A percentile compares a stretch with the other conserved stretches of the same genome.
phyloP scores from a whole-genome alignment of 1,284 basidiomycete genomes.

The Papiliotrema nemorosa region DNA sequence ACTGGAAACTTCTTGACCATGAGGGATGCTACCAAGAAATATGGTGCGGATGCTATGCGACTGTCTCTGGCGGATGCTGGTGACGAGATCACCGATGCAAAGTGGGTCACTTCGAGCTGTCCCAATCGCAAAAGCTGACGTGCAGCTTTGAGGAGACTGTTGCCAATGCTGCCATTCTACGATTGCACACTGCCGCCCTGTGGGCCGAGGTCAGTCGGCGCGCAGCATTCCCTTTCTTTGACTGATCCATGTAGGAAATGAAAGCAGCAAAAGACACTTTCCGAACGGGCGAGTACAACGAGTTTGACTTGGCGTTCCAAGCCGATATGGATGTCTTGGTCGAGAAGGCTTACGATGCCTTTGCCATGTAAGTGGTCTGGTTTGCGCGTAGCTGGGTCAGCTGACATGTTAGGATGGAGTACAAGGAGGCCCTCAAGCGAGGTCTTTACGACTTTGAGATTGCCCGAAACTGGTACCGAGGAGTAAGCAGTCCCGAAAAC shows the following conservation, averaged over 20 bases:
- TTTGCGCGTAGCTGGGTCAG: slow-evolving; percentile 1
- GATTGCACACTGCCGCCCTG: slow-evolving; percentile 82
- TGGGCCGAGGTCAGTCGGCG: slow-evolving; percentile 84
- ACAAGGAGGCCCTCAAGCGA: slow-evolving; percentile 91
- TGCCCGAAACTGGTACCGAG: slow-evolving; percentile 92
- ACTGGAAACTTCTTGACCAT: slow-evolving; percentile 60
- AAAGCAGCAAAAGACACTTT: slow-evolving; percentile 60
- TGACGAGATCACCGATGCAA: slow-evolving; percentile 86
- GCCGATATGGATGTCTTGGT: slow-evolving; percentile 86
- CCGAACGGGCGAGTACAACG: slow-evolving; percentile 58
- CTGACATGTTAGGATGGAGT: slow-evolving; percentile 66
- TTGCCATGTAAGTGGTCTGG: slow-evolving; percentile 62
- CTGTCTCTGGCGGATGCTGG: slow-evolving; percentile 93
- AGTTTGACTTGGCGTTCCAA: slow-evolving; percentile 83
- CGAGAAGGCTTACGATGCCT: slow-evolving; percentile 72
- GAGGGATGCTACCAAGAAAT: slow-evolving; percentile 50
- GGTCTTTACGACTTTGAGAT: slow-evolving; percentile 96
- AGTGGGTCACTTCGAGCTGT: slow-evolving; percentile 21
- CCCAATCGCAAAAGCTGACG: slow-evolving; percentile 1
- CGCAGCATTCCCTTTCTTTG: background rate
- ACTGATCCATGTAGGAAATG: slow-evolving; percentile 59
- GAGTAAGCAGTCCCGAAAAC: slow-evolving; percentile 73
- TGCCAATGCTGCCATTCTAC: slow-evolving; percentile 94
- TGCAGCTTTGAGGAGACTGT: slow-evolving; percentile 98
- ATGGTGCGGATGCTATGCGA: slow-evolving; percentile 65